phyloP scores from a whole-genome alignment of 192 early-diverging fungal genomes.

The Linderina pennispora region DNA sequence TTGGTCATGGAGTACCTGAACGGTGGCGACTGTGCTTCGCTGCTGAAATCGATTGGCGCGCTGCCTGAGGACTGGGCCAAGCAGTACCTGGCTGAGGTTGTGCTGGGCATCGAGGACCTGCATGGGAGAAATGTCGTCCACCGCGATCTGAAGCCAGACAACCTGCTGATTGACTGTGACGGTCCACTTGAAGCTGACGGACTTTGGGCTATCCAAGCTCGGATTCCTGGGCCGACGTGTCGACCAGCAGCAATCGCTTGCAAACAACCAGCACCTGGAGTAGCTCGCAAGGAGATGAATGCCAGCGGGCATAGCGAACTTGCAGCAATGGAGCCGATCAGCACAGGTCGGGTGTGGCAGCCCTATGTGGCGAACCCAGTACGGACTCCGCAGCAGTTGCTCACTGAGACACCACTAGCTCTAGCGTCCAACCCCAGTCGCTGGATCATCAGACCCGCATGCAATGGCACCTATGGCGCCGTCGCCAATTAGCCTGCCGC shows the following conservation, averaged over 20 bases:
- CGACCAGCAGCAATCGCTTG: constrained; percentile 22
- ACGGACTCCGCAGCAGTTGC: not conserved
- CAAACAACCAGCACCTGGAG: too few relatives aligned
- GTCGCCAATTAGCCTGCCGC: not conserved
- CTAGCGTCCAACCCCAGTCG: too few relatives aligned
- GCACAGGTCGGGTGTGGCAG: constrained; percentile 11
- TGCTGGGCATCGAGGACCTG: constrained; percentile 81
- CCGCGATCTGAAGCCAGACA: constrained; percentile 70
- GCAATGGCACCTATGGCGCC: not conserved
- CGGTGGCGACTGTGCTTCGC: constrained; percentile 76
- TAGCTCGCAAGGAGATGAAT: not conserved
- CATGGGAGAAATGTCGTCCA: constrained; percentile 83
- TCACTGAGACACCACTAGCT: too few relatives aligned
- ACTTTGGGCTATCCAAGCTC: constrained; percentile 74
- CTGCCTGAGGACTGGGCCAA: constrained; percentile 76
- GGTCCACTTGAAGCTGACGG: constrained; percentile 89
- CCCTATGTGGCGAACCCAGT: constrained; percentile 1
- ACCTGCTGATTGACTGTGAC: constrained; percentile 82
- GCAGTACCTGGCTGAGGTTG: constrained; percentile 84
- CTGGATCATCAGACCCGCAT: not conserved
- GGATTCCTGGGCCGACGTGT: constrained; percentile 42
- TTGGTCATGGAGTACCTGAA: constrained; percentile 88
- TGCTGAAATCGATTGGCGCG: constrained; percentile 63
- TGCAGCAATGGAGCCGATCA: not conserved
- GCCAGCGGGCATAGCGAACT: not conserved